A percentile compares a stretch with the other conserved stretches of the same genome.
phyloP scores from a whole-genome alignment of 2,329 filamentous ascomycete genomes.

The Pyrenochaeta sp. region DNA sequence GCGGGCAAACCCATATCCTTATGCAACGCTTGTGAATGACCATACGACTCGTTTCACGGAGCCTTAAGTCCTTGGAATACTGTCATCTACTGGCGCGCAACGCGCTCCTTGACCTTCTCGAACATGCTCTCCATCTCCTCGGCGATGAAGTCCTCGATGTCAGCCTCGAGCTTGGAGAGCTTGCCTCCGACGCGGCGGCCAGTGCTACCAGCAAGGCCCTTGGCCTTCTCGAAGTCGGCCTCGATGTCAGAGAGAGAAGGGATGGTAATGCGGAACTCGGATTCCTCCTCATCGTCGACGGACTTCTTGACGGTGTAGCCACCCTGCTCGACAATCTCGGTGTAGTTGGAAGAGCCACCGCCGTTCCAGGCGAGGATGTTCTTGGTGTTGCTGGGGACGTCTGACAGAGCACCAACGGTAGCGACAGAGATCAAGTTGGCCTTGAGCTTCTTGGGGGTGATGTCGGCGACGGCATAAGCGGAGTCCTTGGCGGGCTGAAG shows the following conservation, averaged over 20 bases:
- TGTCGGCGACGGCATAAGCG: slow-evolving; percentile 85
- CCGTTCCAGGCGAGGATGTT: slow-evolving; percentile 99
- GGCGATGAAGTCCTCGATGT: slow-evolving; percentile 58
- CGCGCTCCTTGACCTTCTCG: slow-evolving; percentile 58
- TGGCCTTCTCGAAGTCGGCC: slow-evolving; percentile 47
- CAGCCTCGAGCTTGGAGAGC: slow-evolving; percentile 56
- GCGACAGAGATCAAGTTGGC: slow-evolving; percentile 82
- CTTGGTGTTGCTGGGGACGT: slow-evolving; percentile 84
- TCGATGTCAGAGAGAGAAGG: slow-evolving; percentile 48
- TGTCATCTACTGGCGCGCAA: slow-evolving; percentile 42
- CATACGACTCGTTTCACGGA: neutral
- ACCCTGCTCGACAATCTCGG: slow-evolving; percentile 77
- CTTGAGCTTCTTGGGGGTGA: slow-evolving; percentile 96
- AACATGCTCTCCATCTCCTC: slow-evolving; percentile 63
- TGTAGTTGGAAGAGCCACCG: slow-evolving; percentile 91
- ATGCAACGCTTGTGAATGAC: neutral
- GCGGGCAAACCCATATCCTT: neutral
- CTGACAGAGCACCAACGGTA: slow-evolving; percentile 78
- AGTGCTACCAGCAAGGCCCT: slow-evolving; percentile 51
- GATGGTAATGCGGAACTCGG: slow-evolving; percentile 47
- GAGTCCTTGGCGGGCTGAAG: slow-evolving; percentile 92
- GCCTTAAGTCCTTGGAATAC: neutral
- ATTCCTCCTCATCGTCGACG: slow-evolving; percentile 29
- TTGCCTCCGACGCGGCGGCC: slow-evolving; percentile 55
- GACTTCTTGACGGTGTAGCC: slow-evolving; percentile 66